Conservation (phyloP, 1,139 yeast genomes). For the Chernovozyma sophiae-reginae region DNA sequence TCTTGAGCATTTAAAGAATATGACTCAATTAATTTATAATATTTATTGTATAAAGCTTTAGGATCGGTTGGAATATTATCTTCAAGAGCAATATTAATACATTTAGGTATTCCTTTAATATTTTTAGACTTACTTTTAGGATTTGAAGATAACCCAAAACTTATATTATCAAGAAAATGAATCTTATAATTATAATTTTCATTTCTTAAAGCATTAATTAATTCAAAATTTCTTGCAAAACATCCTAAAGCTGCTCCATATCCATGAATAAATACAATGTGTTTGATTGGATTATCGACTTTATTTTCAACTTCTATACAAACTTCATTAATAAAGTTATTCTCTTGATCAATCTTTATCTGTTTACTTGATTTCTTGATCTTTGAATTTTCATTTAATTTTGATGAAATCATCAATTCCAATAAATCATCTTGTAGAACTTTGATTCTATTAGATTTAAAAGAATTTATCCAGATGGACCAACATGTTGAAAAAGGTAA, state of each 20-base stretch:
- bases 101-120: conserved; percentile 17
- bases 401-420: conserved; percentile 30
- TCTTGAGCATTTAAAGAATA: conserved; percentile 26
- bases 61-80: conserved; percentile 29
- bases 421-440: conserved; percentile 34
- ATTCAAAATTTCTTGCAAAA: conserved; percentile 70
- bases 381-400: conserved; percentile 17
- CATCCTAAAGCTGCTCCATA: conserved; percentile 89
- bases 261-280: conserved; percentile 78
- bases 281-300: conserved; percentile 21
- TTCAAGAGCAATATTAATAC: conserved; percentile 27
- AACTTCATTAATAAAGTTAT: conserved; percentile 35
- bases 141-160: conserved; percentile 77
- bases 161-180: conserved; percentile 79
- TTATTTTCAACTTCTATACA: conserved; percentile 26
- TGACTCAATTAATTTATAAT: conserved; percentile 39
- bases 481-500: conserved; percentile 16
- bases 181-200: conserved; percentile 44
- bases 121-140: conserved; percentile 30
- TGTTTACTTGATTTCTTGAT: conserved; percentile 18
- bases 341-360: conserved; percentile 23
- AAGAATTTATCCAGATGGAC: conserved; percentile 28
- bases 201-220: conserved; percentile 37
- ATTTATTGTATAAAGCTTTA: conserved; percentile 33
- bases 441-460: conserved; percentile 23